Conservation (phyloP, 768 basidiomycete species). For the Amanita muscaria region DNA sequence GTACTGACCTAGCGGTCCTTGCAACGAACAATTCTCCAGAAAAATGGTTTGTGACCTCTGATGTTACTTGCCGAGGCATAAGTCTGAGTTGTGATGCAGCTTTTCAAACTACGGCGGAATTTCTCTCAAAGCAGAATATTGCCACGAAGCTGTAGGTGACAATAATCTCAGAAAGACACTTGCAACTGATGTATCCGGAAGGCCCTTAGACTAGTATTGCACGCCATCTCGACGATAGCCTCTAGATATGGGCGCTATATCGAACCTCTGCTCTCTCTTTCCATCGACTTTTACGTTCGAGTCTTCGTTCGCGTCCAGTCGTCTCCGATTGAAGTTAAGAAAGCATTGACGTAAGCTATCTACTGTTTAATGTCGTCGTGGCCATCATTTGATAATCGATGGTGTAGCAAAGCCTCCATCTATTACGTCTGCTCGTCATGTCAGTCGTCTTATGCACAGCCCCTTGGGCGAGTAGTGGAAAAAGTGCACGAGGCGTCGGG, state of each 20-base stretch:
- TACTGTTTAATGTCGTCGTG: neutral
- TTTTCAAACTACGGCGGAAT: slow-evolving; percentile 94
- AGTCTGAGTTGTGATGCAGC: slow-evolving; percentile 29
- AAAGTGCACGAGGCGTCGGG: slow-evolving; percentile 48
- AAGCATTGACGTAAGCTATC: slow-evolving; percentile 54
- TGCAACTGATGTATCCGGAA: slow-evolving; percentile 21
- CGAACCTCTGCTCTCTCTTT: slow-evolving; percentile 79
- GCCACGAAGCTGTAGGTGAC: slow-evolving; percentile 78
- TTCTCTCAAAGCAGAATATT: slow-evolving; percentile 87
- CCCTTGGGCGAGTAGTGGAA: slow-evolving; percentile 68
- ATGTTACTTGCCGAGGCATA: neutral
- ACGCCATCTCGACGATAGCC: slow-evolving; percentile 79
- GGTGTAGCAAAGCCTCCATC: slow-evolving; percentile 68
- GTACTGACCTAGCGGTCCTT: slow-evolving; percentile 90
- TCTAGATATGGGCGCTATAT: slow-evolving; percentile 90
- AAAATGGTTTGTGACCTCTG: slow-evolving; percentile 70
- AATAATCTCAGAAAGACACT: slow-evolving; percentile 4
- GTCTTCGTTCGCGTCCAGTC: slow-evolving; percentile 76
- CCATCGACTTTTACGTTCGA: slow-evolving; percentile 96
- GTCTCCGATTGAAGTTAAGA: slow-evolving; percentile 78
- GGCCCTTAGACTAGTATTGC: slow-evolving; percentile 88
- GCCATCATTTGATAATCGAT: slow-evolving; percentile 8
- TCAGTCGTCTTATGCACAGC: slow-evolving; percentile 75
- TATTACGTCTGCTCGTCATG: slow-evolving; percentile 84
- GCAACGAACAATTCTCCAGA: slow-evolving; percentile 93